A percentile compares a stretch with the other conserved stretches of the same genome.
phyloP scores from a whole-genome alignment of 2,329 filamentous ascomycete genomes.

The Plenodomus tracheiphilus region DNA sequence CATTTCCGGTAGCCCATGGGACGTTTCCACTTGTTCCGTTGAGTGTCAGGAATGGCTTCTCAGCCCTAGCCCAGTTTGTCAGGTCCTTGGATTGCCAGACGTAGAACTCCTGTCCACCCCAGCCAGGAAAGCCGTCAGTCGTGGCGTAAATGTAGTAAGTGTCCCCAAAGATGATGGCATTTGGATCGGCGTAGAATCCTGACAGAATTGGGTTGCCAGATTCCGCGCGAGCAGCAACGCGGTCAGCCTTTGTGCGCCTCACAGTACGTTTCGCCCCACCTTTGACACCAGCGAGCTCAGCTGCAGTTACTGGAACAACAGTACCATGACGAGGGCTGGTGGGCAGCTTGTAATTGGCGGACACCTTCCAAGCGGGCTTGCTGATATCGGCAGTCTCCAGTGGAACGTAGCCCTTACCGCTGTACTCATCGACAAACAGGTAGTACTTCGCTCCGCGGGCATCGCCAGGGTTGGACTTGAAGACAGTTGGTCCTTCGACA shows the following conservation, averaged over 20 bases:
- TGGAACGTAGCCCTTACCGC: slow-evolving; percentile 56
- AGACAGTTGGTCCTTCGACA: slow-evolving; percentile 58
- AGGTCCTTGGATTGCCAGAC: slow-evolving; percentile 32
- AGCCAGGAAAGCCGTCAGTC: slow-evolving; percentile 30
- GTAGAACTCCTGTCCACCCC: slow-evolving; percentile 34
- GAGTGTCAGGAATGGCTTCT: slow-evolving; percentile 27
- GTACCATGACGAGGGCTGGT: slow-evolving; percentile 58
- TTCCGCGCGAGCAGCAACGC: too few species aligned
- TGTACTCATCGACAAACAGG: slow-evolving; percentile 60
- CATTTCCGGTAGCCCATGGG: slow-evolving; percentile 32
- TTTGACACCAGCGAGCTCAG: slow-evolving; percentile 46
- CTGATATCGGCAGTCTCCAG: slow-evolving; percentile 56
- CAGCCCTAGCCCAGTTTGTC: slow-evolving; percentile 27
- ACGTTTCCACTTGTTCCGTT: slow-evolving; percentile 34
- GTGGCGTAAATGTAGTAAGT: slow-evolving; percentile 35
- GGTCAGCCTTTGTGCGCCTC: background rate
- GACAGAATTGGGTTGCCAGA: slow-evolving; percentile 25
- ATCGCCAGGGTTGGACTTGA: slow-evolving; percentile 56
- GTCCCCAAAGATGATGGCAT: slow-evolving; percentile 28
- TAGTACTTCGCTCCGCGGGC: slow-evolving; percentile 58
- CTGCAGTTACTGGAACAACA: slow-evolving; percentile 56
- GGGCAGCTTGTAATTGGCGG: slow-evolving; percentile 52
- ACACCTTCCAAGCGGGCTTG: slow-evolving; percentile 55
- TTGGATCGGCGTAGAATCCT: slow-evolving; percentile 33
- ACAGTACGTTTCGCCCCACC: slow-evolving; percentile 5